These are phyloP conservation scores for Pelargonium nanum DNA, from an alignment of 345 rosid species.

Conservation along the genomic window DNA sequence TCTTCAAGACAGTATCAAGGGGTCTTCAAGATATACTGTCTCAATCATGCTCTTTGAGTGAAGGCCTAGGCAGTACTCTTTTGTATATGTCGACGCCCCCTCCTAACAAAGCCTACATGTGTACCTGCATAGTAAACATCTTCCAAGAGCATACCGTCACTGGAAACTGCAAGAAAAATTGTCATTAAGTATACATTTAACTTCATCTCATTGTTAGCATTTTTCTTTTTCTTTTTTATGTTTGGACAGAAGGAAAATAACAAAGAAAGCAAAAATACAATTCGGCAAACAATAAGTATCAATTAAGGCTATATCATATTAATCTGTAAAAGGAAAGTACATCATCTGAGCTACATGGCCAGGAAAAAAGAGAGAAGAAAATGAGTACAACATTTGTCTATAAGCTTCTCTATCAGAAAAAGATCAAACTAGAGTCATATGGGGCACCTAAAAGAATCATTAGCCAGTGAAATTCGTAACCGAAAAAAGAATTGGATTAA, in stretches of 20 bases:
- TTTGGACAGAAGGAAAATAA: background rate
- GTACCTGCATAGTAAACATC: background rate
- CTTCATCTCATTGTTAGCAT: too few species aligned
- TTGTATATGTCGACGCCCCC: too few species aligned
- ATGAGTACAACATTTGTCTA: background rate
- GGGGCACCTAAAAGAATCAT: slow-evolving; percentile 11
- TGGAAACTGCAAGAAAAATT: too few species aligned
- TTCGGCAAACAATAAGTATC: background rate
- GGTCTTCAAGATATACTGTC: too few species aligned
- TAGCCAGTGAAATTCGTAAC: slow-evolving; percentile 2
- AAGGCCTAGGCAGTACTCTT: too few species aligned
- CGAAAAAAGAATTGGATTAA: slow-evolving; percentile 3
- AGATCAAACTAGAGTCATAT: background rate
- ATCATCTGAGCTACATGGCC: background rate
- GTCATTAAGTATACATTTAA: too few species aligned
- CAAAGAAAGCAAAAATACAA: background rate
- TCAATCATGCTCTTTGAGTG: too few species aligned
- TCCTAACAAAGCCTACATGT: too few species aligned
- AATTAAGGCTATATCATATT: background rate
- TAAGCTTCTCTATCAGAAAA: background rate
- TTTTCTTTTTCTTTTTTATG: too few species aligned
- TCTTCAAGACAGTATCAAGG: too few species aligned
- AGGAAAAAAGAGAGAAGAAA: background rate
- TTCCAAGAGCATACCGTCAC: background rate
- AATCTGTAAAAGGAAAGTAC: background rate